phyloP scores from a whole-genome alignment of 169 alveolate genomes.

The Eimeria falciformis region DNA sequence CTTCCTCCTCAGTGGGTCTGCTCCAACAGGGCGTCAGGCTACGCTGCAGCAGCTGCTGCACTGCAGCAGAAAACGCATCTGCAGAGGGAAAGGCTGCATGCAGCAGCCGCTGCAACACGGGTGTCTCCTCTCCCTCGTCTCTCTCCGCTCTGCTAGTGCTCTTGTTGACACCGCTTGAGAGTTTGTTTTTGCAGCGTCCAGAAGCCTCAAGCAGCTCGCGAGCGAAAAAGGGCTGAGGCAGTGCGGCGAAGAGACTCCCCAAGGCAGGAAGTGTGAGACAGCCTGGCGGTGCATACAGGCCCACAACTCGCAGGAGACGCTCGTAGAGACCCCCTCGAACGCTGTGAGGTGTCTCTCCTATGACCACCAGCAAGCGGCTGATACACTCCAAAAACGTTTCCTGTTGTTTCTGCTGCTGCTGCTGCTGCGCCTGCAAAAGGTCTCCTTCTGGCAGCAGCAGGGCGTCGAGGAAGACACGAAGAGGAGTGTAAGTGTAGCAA shows the following conservation, averaged over 20 bases:
- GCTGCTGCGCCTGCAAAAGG: background rate
- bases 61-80: background rate
- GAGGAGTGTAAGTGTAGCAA: conserved; percentile 39
- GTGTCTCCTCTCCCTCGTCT: background rate
- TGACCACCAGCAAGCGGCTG: background rate
- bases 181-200: background rate
- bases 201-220: background rate
- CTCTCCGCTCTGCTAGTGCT: background rate
- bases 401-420: background rate
- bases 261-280: background rate
- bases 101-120: background rate
- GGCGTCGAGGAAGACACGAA: conserved; percentile 40
- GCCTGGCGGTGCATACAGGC: background rate
- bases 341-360: conserved; percentile 1
- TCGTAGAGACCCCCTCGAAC: background rate
- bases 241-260: background rate
- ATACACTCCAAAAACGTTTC: background rate
- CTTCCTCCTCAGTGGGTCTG: background rate
- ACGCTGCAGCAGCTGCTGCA: conserved; percentile 15
- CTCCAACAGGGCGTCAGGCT: background rate
- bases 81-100: conserved; percentile 21
- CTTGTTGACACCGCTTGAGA: background rate
- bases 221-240: background rate
- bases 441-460: background rate
- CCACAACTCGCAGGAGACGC: conserved; percentile 28